Evolutionary conservation across 345 rosid genomes (phyloP).

Genomic region (Xanthoceras sorbifolium): DNA sequence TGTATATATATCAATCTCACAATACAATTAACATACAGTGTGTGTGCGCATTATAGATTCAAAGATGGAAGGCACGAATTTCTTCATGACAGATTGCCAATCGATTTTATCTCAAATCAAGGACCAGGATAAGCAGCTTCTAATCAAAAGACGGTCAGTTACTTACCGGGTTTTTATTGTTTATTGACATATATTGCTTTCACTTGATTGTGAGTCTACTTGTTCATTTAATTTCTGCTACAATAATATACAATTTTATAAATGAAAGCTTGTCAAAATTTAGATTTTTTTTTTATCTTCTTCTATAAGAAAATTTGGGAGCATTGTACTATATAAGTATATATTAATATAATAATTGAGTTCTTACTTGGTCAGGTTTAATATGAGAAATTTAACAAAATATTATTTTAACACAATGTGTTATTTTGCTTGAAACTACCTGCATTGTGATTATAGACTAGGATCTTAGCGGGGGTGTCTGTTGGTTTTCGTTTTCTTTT

Average conservation of each 20-base stretch:
- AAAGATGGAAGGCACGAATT: slow-evolving; percentile 26
- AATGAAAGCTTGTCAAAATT: too few species aligned
- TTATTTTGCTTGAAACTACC: background rate
- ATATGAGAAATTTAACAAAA: too few species aligned
- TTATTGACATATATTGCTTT: background rate
- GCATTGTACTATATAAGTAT: too few species aligned
- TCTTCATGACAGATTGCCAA: slow-evolving; percentile 36
- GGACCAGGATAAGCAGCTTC: slow-evolving; percentile 48
- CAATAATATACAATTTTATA: too few species aligned
- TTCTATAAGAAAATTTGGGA: too few species aligned
- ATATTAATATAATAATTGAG: too few species aligned
- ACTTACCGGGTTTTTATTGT: background rate
- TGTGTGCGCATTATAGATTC: too few species aligned
- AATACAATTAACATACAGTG: background rate
- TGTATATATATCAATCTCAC: background rate
- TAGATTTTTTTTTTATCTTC: too few species aligned
- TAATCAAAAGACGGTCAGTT: slow-evolving; percentile 61
- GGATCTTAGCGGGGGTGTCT: background rate
- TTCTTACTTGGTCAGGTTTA: too few species aligned
- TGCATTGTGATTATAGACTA: background rate
- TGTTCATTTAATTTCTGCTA: background rate
- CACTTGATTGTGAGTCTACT: background rate
- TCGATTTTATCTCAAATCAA: slow-evolving; percentile 48
- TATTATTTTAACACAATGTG: too few species aligned
- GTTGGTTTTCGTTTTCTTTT: background rate